Evolutionary conservation across 352 stramenopile species (phyloP).

Genomic region (Globisporangium spinosum): DNA sequence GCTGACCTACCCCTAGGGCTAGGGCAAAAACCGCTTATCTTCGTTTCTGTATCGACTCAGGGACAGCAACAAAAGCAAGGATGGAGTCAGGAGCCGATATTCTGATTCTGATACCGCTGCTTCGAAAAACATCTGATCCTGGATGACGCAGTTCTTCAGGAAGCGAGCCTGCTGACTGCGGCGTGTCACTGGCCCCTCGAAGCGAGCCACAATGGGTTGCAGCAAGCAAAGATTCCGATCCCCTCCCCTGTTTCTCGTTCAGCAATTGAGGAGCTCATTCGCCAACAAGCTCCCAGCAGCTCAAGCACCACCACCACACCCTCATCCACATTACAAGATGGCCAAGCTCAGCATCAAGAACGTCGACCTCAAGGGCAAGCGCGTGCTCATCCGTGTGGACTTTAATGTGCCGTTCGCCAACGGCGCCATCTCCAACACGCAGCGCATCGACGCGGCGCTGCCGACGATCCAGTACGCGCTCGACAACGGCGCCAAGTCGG

Average conservation of each 20-base stretch:
- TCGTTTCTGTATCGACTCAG: no score
- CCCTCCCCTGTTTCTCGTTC: not conserved
- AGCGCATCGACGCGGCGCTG: slow-evolving; percentile 96
- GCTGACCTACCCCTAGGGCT: no score
- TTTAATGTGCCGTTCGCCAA: slow-evolving; percentile 99
- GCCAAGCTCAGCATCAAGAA: slow-evolving; percentile 90
- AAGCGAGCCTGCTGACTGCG: slow-evolving; percentile 6
- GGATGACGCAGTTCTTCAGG: not conserved
- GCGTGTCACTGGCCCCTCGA: slow-evolving; percentile 20
- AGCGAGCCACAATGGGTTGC: not conserved
- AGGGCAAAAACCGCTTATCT: no score
- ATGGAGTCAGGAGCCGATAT: no score
- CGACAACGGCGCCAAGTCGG: slow-evolving; percentile 95
- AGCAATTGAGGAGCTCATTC: slow-evolving; percentile 27
- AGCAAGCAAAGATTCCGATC: slow-evolving; percentile 1
- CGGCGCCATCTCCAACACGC: slow-evolving; percentile 97
- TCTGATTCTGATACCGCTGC: no score
- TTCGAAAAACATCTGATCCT: no score
- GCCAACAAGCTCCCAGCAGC: slow-evolving; percentile 25
- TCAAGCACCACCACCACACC: slow-evolving; percentile 5
- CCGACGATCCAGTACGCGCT: slow-evolving; percentile 97
- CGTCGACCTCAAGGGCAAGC: slow-evolving; percentile 94
- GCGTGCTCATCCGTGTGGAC: slow-evolving; percentile 98
- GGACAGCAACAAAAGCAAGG: no score
- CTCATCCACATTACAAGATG: slow-evolving; percentile 29